phyloP scores from a whole-genome alignment of 2,329 filamentous ascomycete genomes.

The Ophiocordyceps camponoti-rufipedis region DNA sequence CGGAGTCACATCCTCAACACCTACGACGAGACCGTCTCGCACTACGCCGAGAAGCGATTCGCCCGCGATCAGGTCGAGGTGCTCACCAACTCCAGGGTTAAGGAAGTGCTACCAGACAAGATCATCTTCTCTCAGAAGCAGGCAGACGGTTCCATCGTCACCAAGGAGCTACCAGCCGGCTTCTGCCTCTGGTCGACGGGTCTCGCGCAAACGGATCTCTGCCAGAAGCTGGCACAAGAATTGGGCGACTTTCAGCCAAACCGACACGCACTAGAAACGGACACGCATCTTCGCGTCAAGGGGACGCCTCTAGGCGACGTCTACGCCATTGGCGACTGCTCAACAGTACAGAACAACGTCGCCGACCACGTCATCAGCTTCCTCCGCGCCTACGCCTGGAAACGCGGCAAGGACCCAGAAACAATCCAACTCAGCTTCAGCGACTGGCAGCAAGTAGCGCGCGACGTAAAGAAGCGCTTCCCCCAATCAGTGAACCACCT shows the following conservation, averaged over 20 bases:
- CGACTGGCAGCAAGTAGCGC: conserved; percentile 76
- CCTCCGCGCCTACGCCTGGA: conserved; percentile 76
- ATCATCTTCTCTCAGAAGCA: conserved; percentile 79
- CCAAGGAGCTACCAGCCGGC: conserved; percentile 85
- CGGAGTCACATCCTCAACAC: conserved; percentile 92
- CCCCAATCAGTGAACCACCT: conserved; percentile 81
- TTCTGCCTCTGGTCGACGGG: conserved; percentile 98
- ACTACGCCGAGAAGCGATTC: conserved; percentile 82
- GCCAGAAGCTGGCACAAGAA: conserved; percentile 57
- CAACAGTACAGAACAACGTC: conserved; percentile 94
- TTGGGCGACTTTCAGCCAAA: conserved; percentile 68
- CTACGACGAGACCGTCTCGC: conserved; percentile 86
- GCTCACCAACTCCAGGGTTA: conserved; percentile 81
- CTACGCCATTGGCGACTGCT: conserved; percentile 90
- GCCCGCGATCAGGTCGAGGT: conserved; percentile 82
- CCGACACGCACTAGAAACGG: conserved; percentile 80
- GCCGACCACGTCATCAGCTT: conserved; percentile 83
- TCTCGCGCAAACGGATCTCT: conserved; percentile 71
- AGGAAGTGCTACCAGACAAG: conserved; percentile 66
- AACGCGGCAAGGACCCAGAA: conserved; percentile 77
- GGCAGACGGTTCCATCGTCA: conserved; percentile 53
- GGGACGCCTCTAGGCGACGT: conserved; percentile 86
- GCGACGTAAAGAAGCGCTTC: conserved; percentile 71
- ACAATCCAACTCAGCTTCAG: conserved; percentile 70
- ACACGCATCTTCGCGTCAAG: conserved; percentile 76